Evolutionary conservation across 148 eudicot species (phyloP).

Genomic region (Rhododendron griersonianum): DNA sequence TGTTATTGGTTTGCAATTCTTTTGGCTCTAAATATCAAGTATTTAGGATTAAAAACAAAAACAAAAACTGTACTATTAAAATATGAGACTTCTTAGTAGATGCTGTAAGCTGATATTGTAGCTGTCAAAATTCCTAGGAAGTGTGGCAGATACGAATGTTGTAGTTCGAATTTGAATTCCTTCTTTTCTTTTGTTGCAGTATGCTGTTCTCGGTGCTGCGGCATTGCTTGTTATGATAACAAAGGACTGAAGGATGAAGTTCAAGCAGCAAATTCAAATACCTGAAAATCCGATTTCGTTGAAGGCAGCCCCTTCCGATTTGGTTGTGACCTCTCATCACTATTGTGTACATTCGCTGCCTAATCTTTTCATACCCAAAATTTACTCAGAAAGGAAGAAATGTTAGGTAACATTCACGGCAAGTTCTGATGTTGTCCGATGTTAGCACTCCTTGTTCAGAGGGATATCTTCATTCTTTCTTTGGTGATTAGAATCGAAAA

Average conservation of each 20-base stretch:
- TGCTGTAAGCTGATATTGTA: not conserved
- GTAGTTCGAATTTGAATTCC: not conserved
- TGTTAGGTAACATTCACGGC: not conserved
- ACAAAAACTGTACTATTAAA: no score
- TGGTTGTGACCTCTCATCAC: not conserved
- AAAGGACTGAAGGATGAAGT: conserved; percentile 35
- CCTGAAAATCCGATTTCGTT: not conserved
- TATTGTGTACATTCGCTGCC: not conserved
- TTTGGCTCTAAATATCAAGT: not conserved
- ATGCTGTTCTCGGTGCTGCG: conserved; percentile 49
- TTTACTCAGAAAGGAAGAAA: not conserved
- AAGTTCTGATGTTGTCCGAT: not conserved
- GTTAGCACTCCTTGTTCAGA: not conserved
- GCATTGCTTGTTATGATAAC: conserved; percentile 55
- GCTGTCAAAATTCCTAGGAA: not conserved
- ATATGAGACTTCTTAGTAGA: no score
- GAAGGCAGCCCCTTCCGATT: not conserved
- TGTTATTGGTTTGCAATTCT: not conserved
- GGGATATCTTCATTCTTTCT: not conserved
- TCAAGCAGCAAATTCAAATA: not conserved
- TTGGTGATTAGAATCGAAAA: not conserved
- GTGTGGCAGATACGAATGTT: not conserved
- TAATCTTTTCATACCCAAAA: not conserved
- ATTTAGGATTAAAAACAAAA: not conserved
- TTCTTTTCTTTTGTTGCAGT: conserved; percentile 33